Conservation (phyloP, 2,329 filamentous ascomycete species). For the Penicillium occitanis region DNA sequence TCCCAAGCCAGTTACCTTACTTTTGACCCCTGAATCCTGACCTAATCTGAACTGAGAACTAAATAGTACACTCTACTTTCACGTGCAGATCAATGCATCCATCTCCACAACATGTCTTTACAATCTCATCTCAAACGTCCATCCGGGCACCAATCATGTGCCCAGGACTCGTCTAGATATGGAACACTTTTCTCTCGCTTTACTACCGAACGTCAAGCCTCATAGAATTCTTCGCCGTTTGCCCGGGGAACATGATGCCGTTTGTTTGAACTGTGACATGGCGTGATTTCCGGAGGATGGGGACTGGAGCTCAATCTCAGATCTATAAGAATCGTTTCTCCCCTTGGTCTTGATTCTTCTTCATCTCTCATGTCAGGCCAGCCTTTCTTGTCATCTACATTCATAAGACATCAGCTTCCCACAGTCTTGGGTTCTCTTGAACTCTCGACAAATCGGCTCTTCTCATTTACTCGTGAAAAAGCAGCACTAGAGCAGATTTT, state of each 20-base stretch:
- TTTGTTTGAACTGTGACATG: neutral
- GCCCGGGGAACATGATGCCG: neutral
- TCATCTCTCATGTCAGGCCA: neutral
- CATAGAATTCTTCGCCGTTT: neutral
- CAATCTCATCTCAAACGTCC: constrained; percentile 1
- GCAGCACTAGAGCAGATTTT: neutral
- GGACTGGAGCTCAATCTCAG: neutral
- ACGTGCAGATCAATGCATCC: neutral
- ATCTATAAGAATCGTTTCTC: neutral
- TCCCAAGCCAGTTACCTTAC: neutral
- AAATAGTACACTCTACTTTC: neutral
- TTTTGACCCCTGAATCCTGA: neutral
- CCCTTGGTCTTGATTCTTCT: neutral
- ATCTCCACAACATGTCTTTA: neutral
- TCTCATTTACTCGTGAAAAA: neutral
- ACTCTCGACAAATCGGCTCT: too few relatives aligned
- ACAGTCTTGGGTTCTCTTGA: neutral
- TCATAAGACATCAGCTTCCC: neutral
- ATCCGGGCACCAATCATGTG: constrained; percentile 1
- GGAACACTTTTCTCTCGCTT: neutral
- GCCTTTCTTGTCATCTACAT: neutral
- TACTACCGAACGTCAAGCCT: neutral
- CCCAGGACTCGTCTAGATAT: neutral
- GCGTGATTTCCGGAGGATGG: neutral
- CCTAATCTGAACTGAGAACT: neutral